Evolutionary conservation across 345 rosid species (phyloP).

Genomic region (Brassica rapa): DNA sequence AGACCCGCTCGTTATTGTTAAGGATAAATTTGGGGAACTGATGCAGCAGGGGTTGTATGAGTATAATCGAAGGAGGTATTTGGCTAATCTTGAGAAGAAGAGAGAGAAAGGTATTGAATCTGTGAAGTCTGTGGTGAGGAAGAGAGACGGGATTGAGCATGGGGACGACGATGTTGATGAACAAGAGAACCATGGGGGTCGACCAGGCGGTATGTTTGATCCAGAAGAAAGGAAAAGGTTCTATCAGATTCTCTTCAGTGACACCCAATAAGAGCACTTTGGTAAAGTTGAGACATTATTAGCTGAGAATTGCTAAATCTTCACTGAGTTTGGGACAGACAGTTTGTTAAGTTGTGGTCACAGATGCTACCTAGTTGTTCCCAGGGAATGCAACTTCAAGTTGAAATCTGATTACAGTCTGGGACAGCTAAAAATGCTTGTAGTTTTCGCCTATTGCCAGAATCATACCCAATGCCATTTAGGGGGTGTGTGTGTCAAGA

Average conservation of each 20-base stretch:
- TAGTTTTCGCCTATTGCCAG: too few relatives aligned
- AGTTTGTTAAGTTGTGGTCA: background rate
- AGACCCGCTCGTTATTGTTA: slow-evolving; percentile 75
- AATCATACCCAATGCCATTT: too few relatives aligned
- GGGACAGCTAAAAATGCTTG: background rate
- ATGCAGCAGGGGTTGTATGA: slow-evolving; percentile 92
- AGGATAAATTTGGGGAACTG: slow-evolving; percentile 85
- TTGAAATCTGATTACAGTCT: background rate
- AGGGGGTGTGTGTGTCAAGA: too few relatives aligned
- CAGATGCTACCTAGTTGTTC: background rate
- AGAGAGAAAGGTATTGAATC: slow-evolving; percentile 55
- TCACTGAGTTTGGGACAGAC: background rate
- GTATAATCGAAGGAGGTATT: slow-evolving; percentile 55
- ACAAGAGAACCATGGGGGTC: slow-evolving; percentile 49
- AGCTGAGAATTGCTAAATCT: background rate
- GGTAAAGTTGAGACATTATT: slow-evolving; percentile 2
- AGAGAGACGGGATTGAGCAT: slow-evolving; percentile 33
- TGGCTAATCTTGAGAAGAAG: slow-evolving; percentile 65
- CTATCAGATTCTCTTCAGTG: slow-evolving; percentile 74
- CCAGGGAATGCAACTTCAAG: background rate
- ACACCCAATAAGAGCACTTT: slow-evolving; percentile 41
- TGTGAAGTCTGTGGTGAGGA: slow-evolving; percentile 39
- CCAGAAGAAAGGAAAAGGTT: slow-evolving; percentile 86
- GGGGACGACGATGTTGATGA: slow-evolving; percentile 46
- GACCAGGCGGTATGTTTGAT: slow-evolving; percentile 62